phyloP scores from a whole-genome alignment of 345 rosid genomes.

The Syzygium aqueum region DNA sequence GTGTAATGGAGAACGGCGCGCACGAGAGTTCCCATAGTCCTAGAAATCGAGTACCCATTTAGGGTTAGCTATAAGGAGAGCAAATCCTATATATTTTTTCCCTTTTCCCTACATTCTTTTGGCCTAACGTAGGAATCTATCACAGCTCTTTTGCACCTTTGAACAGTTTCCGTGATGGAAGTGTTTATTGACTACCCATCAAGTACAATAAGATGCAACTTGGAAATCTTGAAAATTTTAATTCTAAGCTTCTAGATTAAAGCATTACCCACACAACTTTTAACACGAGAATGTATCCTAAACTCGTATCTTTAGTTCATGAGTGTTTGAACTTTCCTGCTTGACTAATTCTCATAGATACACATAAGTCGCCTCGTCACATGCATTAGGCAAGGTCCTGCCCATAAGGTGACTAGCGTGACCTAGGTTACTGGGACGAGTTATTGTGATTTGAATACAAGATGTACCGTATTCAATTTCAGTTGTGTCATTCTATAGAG shows the following conservation, averaged over 20 bases:
- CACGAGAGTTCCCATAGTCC: background rate
- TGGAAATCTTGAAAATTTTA: background rate
- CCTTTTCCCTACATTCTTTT: background rate
- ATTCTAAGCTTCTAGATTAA: background rate
- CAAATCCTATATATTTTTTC: background rate
- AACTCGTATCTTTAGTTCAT: background rate
- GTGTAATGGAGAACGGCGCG: background rate
- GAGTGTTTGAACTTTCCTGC: background rate
- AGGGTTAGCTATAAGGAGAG: background rate
- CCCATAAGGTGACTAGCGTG: background rate
- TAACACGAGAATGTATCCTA: background rate
- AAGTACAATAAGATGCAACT: background rate
- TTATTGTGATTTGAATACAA: background rate
- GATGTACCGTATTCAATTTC: background rate
- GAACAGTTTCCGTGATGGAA: background rate
- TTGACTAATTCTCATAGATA: background rate
- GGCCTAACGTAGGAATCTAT: background rate
- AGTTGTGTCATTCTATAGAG: rapidly evolving
- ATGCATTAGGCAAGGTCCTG: background rate
- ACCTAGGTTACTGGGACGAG: background rate
- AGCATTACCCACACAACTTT: background rate
- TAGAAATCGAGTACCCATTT: background rate
- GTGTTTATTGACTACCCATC: background rate
- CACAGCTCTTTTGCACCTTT: background rate
- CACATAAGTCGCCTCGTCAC: background rate